Evolutionary conservation across 768 basidiomycete species (phyloP), one percentile per base, ranked within the genome.

Genomic region (Grammothele lineata): DNA sequence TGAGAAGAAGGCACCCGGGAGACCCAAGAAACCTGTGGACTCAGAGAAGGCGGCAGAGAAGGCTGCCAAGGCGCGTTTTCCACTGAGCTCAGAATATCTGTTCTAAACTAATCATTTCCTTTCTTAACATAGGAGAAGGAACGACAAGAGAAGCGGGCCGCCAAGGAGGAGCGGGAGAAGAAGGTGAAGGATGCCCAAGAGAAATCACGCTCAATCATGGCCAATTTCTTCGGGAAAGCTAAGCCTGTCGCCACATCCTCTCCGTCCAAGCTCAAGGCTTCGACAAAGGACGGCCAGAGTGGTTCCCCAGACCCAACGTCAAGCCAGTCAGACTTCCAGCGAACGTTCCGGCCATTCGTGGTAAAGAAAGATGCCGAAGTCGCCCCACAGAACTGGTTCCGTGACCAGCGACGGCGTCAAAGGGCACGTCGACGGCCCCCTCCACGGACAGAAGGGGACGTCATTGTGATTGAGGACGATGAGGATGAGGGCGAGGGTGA

Each of bases 261-360:
- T 26, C 50, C 65, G 14, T 60, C 62, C 39, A 58, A 48, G 32
- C 45, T 53, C 47, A 37, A 57, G 57, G 57, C 52, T 8, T 24
- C 17, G 21, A n/a, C n/a, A n/a, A 44, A 34, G 57, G 52, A 33
- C 53, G 18, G 63, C 12, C 56, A 61, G 1, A 57, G 59, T 27
- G 59, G 66, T 8, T 48, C 46, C 4, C 51, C 51, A 2, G 43
- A 8, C 11, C 48, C 78, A 37, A 72, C 71, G 5, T 61, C 58
- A 24, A 53, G 63, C 2, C 70, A 72, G 23, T 77, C 77, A 14
- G 86, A 92, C 37, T 95, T 90, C 56, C 76, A 84, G 44, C 78
- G 70, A 56, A 71, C 73, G 1, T 96, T 96, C 71, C 83, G 78
- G 56, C 83, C 90, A 1, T 95, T 92, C 62, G 71, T 78, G 4